These are phyloP conservation scores for Aspergillus piperis DNA, from an alignment of 2,329 filamentous ascomycete genomes.

Conservation along the genomic window DNA sequence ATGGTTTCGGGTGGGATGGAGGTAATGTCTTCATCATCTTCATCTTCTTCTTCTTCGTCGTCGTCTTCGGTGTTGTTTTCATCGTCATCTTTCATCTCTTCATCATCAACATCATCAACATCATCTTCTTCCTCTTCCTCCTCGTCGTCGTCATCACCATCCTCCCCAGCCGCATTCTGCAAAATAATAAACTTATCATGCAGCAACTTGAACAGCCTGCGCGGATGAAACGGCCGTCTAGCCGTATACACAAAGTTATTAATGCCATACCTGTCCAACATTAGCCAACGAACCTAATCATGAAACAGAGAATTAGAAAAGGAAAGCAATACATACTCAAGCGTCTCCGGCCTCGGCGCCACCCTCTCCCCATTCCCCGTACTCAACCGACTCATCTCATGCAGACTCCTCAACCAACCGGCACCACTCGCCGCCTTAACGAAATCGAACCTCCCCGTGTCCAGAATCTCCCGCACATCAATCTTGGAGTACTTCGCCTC, in stretches of 20 bases:
- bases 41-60: slow-evolving; percentile 28
- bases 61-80: slow-evolving; percentile 29
- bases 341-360: slow-evolving; percentile 68
- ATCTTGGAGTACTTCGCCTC: slow-evolving; percentile 62
- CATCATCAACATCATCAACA: slow-evolving; percentile 26
- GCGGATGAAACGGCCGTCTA: slow-evolving; percentile 53
- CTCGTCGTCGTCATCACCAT: neutral
- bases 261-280: slow-evolving; percentile 60
- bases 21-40: slow-evolving; percentile 27
- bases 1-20: slow-evolving; percentile 33
- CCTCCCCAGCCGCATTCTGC: slow-evolving; percentile 30
- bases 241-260: slow-evolving; percentile 70
- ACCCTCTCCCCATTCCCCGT: slow-evolving; percentile 57
- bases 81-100: slow-evolving; percentile 28
- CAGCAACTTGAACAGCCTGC: slow-evolving; percentile 42
- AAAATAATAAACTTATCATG: slow-evolving; percentile 50
- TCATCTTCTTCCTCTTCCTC: neutral
- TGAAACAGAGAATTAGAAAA: too few species aligned
- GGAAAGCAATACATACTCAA: slow-evolving; percentile 53
- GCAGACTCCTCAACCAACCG: slow-evolving; percentile 70
- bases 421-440: slow-evolving; percentile 64
- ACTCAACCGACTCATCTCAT: slow-evolving; percentile 66
- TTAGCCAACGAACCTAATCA: neutral
- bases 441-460: slow-evolving; percentile 66
- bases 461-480: slow-evolving; percentile 63